Evolutionary conservation across 176 grass and related monocot species (phyloP).

Genomic region (Secale cereale): DNA sequence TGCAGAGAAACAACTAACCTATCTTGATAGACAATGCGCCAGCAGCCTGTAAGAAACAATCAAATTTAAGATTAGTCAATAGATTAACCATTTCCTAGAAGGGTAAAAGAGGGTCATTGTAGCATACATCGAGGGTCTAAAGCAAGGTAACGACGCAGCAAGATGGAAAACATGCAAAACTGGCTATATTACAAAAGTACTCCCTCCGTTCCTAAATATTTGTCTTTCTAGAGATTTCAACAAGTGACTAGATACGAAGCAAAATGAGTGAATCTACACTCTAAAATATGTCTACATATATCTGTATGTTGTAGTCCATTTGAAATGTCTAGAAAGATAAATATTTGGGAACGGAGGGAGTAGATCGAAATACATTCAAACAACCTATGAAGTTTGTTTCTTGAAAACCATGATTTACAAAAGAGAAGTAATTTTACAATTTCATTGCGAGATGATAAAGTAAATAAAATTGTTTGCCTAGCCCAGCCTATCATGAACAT

Average conservation of each 20-base stretch:
- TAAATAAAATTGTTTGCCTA: neutral
- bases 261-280: too few relatives aligned
- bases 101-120: neutral
- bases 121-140: neutral
- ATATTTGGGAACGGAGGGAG: too few relatives aligned
- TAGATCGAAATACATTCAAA: neutral
- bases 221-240: too few relatives aligned
- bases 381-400: neutral
- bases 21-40: constrained; percentile 93
- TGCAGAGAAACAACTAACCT: constrained; percentile 52
- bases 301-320: too few relatives aligned
- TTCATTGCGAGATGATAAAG: neutral
- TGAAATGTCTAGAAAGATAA: too few relatives aligned
- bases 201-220: too few relatives aligned
- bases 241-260: too few relatives aligned
- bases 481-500: neutral
- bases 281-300: too few relatives aligned
- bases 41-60: constrained; percentile 81
- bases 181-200: neutral
- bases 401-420: neutral
- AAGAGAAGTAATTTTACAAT: neutral
- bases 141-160: neutral
- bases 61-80: constrained; percentile 37
- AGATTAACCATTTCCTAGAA: neutral
- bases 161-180: neutral